Evolutionary conservation across 2,329 filamentous ascomycete genomes (phyloP).

Genomic region (Colletotrichum incanum): DNA sequence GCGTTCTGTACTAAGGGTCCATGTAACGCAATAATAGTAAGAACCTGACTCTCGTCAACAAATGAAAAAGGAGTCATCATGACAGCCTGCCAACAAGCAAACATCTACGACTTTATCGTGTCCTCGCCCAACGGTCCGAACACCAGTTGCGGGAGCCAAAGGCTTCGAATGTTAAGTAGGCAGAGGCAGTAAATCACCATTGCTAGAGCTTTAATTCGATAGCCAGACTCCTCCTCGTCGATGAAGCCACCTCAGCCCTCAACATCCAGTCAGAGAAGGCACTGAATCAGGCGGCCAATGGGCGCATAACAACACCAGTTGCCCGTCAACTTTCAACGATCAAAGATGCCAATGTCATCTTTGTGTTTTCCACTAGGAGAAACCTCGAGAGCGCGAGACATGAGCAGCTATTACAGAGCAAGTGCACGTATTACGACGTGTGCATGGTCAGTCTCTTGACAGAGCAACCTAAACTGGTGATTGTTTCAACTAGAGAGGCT

Average conservation of each 20-base stretch:
- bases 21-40: too few relatives aligned
- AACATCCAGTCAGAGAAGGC: slow-evolving; percentile 39
- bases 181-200: slow-evolving; percentile 78
- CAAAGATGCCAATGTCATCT: slow-evolving; percentile 59
- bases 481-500: neutral
- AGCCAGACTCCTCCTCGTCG: slow-evolving; percentile 70
- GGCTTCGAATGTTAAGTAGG: slow-evolving; percentile 79
- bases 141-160: slow-evolving; percentile 76
- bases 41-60: too few relatives aligned
- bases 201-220: slow-evolving; percentile 74
- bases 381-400: slow-evolving; percentile 59
- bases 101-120: too few relatives aligned
- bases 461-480: neutral
- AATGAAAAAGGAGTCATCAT: too few relatives aligned
- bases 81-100: too few relatives aligned
- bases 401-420: slow-evolving; percentile 48
- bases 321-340: slow-evolving; percentile 60
- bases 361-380: slow-evolving; percentile 57
- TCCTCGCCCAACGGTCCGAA: slow-evolving; percentile 66
- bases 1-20: too few relatives aligned
- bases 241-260: slow-evolving; percentile 45
- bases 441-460: neutral
- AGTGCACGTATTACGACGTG: slow-evolving; percentile 2
- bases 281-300: neutral
- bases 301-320: slow-evolving; percentile 50